These are phyloP conservation scores for Backusella parvicylindrica DNA, from an alignment of 192 early-diverging fungal species.

Conservation along the genomic window DNA sequence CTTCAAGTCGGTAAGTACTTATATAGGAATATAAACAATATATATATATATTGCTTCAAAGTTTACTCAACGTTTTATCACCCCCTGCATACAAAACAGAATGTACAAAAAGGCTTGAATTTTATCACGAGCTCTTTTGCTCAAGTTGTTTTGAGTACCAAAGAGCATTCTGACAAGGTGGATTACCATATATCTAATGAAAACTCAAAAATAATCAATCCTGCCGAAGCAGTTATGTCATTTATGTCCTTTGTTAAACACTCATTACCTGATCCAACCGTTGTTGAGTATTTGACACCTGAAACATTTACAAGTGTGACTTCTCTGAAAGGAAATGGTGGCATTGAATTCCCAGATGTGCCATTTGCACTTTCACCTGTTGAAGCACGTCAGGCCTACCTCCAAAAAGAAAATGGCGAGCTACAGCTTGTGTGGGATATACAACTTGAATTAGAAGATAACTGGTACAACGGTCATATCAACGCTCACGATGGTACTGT, in stretches of 20 bases:
- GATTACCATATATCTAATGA: slow-evolving; percentile 3
- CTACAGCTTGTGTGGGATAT: slow-evolving; percentile 82
- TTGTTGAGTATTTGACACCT: slow-evolving; percentile 9
- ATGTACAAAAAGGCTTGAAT: slow-evolving; percentile 4
- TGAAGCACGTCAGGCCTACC: slow-evolving; percentile 59
- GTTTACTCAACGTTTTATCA: neutral
- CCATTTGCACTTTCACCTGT: slow-evolving; percentile 54
- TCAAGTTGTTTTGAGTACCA: neutral
- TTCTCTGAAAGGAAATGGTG: neutral
- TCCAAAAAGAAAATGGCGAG: slow-evolving; percentile 53
- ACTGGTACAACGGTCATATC: slow-evolving; percentile 79
- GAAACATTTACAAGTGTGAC: neutral
- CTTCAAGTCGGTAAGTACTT: neutral
- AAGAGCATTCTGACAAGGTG: neutral
- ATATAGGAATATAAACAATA: neutral
- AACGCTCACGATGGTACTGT: slow-evolving; percentile 59
- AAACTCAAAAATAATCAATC: slow-evolving; percentile 42
- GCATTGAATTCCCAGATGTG: slow-evolving; percentile 37
- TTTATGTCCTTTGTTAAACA: slow-evolving; percentile 58
- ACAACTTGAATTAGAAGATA: slow-evolving; percentile 69
- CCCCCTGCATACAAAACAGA: neutral
- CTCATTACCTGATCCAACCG: slow-evolving; percentile 40
- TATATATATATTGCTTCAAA: neutral
- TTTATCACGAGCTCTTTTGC: slow-evolving; percentile 6
- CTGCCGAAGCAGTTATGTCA: slow-evolving; percentile 61